A percentile compares a stretch with the other conserved stretches of the same genome.
phyloP scores from a whole-genome alignment of 371 early-diverging fungal genomes.

The Gilbertella persicaria region DNA sequence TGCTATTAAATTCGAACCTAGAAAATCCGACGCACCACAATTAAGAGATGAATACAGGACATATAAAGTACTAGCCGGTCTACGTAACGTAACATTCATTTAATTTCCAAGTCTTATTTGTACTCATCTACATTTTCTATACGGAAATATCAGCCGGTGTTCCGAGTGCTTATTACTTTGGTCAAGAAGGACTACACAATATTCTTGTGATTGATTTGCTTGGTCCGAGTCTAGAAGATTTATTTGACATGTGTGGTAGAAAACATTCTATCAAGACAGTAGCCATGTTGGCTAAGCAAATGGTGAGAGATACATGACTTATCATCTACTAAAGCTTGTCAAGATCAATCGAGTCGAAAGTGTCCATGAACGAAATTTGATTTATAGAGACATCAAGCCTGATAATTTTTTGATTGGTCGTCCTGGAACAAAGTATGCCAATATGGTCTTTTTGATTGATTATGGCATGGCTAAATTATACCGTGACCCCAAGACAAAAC shows the following conservation, averaged over 20 bases:
- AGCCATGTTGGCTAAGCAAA: constrained; percentile 93
- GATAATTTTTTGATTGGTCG: constrained; percentile 97
- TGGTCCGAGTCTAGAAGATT: constrained; percentile 93
- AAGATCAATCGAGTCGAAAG: constrained; percentile 89
- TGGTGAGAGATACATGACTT: constrained; percentile 56
- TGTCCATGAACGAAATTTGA: constrained; percentile 95
- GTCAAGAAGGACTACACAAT: constrained; percentile 93
- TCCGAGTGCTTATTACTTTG: constrained; percentile 90
- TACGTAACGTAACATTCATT: constrained; percentile 53
- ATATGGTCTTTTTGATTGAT: constrained; percentile 81
- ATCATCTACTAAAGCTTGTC: background rate
- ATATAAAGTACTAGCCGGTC: constrained; percentile 84
- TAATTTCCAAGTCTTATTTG: constrained; percentile 66
- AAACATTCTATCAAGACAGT: constrained; percentile 92
- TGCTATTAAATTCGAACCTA: constrained; percentile 94
- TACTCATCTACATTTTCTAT: constrained; percentile 21
- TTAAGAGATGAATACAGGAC: constrained; percentile 91
- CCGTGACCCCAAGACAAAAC: constrained; percentile 86
- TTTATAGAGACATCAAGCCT: constrained; percentile 99
- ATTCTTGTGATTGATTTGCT: constrained; percentile 96
- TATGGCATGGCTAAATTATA: constrained; percentile 97
- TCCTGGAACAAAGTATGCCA: constrained; percentile 63
- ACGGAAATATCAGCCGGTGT: constrained; percentile 63
- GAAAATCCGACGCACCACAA: constrained; percentile 95
- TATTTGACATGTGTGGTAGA: constrained; percentile 92